Base-by-base conservation (phyloP, 352 stramenopile species). In the Vaucheria bursata region DNA sequence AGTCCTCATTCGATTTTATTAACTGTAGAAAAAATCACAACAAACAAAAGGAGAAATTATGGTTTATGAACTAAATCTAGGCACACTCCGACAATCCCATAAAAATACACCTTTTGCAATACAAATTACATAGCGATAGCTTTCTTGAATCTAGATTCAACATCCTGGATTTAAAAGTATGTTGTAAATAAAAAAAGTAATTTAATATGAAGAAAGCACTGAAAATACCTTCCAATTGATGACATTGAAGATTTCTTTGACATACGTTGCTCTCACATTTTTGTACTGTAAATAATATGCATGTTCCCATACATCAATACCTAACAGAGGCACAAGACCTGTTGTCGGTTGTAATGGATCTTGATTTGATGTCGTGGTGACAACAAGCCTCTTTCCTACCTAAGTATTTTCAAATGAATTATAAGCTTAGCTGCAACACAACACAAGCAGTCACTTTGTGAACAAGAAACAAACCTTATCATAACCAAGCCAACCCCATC, bases 281-380 rank as follows among this genome's bases (percentile, higher is more conserved):
- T 96, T 95, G 87, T 97, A 97, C 86, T 97, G 89, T 40, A 97
- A 85, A 88, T 97, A 97, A 86, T 97, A 97, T 36, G 92, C 92
- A 70, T 92, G 89, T 84, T 98, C 94, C 96, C 96, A 99, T 72
- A 98, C 94, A 85, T 98, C 95, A 84, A 99, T 97, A 70, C 94
- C 95, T 32, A 98, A 87, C 18, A 99, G 87, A 45, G 96, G 95
- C 37, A 98, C 89, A 34, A 97, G 89, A 39, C 95, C 95, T 31
- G 93, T 97, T 0, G 93, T 97, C 31, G 90, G 87, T 70, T 92
- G 88, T 74, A 97, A 89, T 37, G 94, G 92, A 88, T 99, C 94
- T 88, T 98, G 93, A 86, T 98, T 98, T 18, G 91, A 67, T 71
- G 88, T 89, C 33, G 94, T 97, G 6, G 91, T 88, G 81, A 96